Conservation (phyloP, 1,284 basidiomycete genomes). For the Filobasidium uniguttulatum region DNA sequence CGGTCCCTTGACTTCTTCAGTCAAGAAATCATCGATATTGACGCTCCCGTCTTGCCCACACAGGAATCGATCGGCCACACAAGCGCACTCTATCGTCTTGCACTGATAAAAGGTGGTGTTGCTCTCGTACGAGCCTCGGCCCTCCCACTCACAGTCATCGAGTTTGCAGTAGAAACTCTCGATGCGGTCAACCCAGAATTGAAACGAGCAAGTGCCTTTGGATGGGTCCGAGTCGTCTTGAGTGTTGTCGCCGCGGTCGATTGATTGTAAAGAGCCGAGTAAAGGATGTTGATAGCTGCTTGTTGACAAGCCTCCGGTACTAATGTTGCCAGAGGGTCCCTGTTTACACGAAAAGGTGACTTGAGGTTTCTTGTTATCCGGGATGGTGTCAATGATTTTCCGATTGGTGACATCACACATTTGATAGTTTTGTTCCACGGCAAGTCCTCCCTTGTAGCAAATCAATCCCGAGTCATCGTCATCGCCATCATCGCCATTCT, state of each 20-base stretch:
- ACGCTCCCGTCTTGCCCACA: constrained; percentile 93
- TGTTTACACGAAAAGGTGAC: constrained; percentile 78
- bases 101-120: constrained; percentile 68
- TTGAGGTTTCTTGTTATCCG: constrained; percentile 66
- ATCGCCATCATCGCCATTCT: constrained; percentile 29
- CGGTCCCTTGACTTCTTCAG: constrained; percentile 79
- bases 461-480: constrained; percentile 56
- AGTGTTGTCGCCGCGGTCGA: background rate
- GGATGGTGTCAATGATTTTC: constrained; percentile 79
- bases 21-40: constrained; percentile 86
- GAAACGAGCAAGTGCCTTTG: constrained; percentile 62
- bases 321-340: constrained; percentile 25
- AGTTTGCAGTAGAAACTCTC: constrained; percentile 94
- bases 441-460: constrained; percentile 82
- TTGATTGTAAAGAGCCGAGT: constrained; percentile 13
- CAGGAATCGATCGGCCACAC: constrained; percentile 81
- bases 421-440: constrained; percentile 84
- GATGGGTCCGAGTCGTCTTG: constrained; percentile 9
- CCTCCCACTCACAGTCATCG: constrained; percentile 39
- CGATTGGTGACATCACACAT: constrained; percentile 95
- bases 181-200: constrained; percentile 89
- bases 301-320: constrained; percentile 4
- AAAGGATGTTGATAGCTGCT: constrained; percentile 15
- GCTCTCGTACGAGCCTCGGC: constrained; percentile 36
- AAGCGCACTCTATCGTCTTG: constrained; percentile 71